Evolutionary conservation across 805 yeast genomes (phyloP).

Genomic region (Ogataea corticis): DNA sequence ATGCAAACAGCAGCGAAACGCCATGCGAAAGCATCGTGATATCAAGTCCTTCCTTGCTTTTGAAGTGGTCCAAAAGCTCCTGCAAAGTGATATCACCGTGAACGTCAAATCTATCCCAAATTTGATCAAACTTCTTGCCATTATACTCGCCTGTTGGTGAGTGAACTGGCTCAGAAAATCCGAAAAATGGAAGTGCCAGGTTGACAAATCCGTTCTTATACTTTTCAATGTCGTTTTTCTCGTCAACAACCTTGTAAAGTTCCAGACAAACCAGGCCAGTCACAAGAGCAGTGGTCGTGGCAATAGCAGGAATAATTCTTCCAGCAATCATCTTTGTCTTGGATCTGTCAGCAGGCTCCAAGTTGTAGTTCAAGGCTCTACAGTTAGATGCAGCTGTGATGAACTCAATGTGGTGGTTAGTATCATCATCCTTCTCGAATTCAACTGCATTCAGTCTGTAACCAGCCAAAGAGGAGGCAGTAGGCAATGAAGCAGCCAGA

Average conservation of each 20-base stretch:
- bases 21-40: conserved; percentile 91
- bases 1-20: conserved; percentile 85
- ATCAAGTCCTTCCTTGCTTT: conserved; percentile 79
- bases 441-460: conserved; percentile 87
- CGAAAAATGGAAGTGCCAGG: conserved; percentile 92
- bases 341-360: conserved; percentile 83
- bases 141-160: conserved; percentile 84
- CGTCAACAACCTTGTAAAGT: conserved; percentile 83
- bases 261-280: conserved; percentile 94
- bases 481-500: conserved; percentile 79
- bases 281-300: conserved; percentile 97
- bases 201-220: conserved; percentile 92
- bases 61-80: conserved; percentile 72
- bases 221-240: conserved; percentile 71
- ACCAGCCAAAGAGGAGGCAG: conserved; percentile 86
- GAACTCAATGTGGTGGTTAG: conserved; percentile 95
- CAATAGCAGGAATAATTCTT: conserved; percentile 97
- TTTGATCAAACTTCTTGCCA: conserved; percentile 73
- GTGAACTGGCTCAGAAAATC: conserved; percentile 93
- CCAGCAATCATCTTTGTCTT: conserved; percentile 98
- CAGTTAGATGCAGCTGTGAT: conserved; percentile 94
- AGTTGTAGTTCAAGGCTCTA: conserved; percentile 88
- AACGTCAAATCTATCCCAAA: conserved; percentile 94
- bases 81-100: conserved; percentile 74
- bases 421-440: conserved; percentile 96